These are phyloP conservation scores for Colletotrichum coccodes DNA, from an alignment of 2,329 filamentous ascomycete species.

Conservation along the genomic window DNA sequence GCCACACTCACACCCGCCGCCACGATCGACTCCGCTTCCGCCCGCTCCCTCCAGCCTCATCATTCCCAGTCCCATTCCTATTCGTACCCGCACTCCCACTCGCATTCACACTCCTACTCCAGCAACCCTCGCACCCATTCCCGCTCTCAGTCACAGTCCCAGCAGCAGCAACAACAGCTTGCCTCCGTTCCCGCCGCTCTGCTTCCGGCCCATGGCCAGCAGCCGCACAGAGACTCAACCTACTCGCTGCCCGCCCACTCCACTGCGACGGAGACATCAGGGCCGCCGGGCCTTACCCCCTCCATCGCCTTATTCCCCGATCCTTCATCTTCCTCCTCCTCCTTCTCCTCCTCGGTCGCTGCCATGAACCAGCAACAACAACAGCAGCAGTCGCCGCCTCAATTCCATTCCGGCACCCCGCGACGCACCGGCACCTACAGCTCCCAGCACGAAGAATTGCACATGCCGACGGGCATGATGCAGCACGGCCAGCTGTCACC, in stretches of 20 bases:
- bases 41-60: slow-evolving; percentile 23
- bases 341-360: slow-evolving; percentile 3
- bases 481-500: slow-evolving; percentile 56
- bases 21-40: slow-evolving; percentile 27
- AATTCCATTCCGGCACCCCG: slow-evolving; percentile 45
- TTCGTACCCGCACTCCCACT: neutral
- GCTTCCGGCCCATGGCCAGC: slow-evolving; percentile 31
- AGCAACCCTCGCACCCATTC: neutral
- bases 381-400: slow-evolving; percentile 46
- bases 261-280: slow-evolving; percentile 31
- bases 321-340: neutral
- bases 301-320: slow-evolving; percentile 18
- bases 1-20: slow-evolving; percentile 4
- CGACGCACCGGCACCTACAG: slow-evolving; percentile 51
- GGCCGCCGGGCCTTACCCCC: slow-evolving; percentile 30
- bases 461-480: slow-evolving; percentile 60
- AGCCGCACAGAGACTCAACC: slow-evolving; percentile 22
- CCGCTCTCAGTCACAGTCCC: slow-evolving; percentile 15
- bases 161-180: slow-evolving; percentile 19
- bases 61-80: slow-evolving; percentile 3
- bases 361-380: slow-evolving; percentile 32
- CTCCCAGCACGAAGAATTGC: slow-evolving; percentile 62
- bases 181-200: slow-evolving; percentile 28
- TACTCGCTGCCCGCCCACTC: slow-evolving; percentile 19
- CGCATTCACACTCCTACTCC: neutral